Evolutionary conservation across 495 filamentous ascomycete genomes (phyloP), one percentile per base, ranked within the genome.

Genomic region (Rhypophila decipiens): DNA sequence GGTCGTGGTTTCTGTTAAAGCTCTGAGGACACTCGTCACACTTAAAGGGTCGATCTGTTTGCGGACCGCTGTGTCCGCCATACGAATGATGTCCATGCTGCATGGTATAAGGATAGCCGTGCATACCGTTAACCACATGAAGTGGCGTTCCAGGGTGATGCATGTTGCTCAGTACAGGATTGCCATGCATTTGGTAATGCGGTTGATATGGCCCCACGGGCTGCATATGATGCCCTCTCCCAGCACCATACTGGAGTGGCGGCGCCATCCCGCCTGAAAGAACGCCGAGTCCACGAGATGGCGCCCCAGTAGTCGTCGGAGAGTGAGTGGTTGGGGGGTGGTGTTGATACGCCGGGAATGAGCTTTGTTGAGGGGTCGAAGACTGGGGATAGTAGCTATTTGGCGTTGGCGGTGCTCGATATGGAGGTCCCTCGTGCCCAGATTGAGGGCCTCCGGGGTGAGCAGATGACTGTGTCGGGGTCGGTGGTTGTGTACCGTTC

Each of bases 1-100:
- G 70, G 59, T 98, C 94, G 59, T 98, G 94, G 46, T 98, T 98
- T 5, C 93, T 76, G 62, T 95, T 98, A 75, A 98, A 98, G 44
- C 86, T 87, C 58, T 94, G 87, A 1, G 86, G 82, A 57, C 94
- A 98, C 58, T 85, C 73, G 55, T 96, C 88, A 62, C 93, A 98
- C 58, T 93, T 93, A 72, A 93, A 98, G 0, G 94, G 93, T 7
- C 91, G 79, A 49, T 98, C 93, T 19, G 70, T 70, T 29, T 42
- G 46, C 11, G 45, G 12, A 15, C 27, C 36, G 9, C 29, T 5
- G 57, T 66, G 42, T 61, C 67, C 13, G 68, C 73, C 1, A 2
- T 75, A 50, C 24, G 37, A 3, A 21, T 67, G 63, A 21, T 45
- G 43, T 7, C 12, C 17, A 76, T 80, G 52, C 78, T 74, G 66